A percentile compares a stretch with the other conserved stretches of the same genome.
Conservation (phyloP, 2,329 filamentous ascomycete species). For the Alternaria gansuensis region DNA sequence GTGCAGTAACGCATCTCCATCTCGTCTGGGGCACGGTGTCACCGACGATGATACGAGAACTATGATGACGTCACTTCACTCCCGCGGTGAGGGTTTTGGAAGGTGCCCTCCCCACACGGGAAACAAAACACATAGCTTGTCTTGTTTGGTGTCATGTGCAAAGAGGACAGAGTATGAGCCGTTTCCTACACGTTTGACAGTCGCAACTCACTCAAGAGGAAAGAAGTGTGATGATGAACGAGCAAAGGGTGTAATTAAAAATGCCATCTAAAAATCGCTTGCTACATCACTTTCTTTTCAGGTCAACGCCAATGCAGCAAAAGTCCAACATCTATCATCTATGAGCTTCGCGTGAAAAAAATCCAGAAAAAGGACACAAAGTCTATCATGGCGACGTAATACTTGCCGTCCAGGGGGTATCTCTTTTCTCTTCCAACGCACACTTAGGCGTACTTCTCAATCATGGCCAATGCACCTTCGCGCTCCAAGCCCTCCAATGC, state of each 20-base stretch:
- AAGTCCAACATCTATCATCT: constrained; percentile 5
- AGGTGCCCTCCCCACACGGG: background rate
- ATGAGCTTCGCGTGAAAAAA: background rate
- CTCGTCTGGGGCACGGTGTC: constrained; percentile 2
- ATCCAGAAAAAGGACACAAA: constrained; percentile 3
- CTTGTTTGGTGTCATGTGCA: background rate
- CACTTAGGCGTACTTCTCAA: constrained; percentile 32
- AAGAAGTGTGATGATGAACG: background rate
- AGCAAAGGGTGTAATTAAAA: constrained; percentile 5
- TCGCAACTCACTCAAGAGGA: background rate
- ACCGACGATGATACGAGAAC: background rate
- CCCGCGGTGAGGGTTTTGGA: background rate
- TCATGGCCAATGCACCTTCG: constrained; percentile 34
- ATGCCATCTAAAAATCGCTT: constrained; percentile 3
- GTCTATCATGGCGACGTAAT: constrained; percentile 1
- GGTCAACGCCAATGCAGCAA: constrained; percentile 3
- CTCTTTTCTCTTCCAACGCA: background rate
- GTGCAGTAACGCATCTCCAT: background rate
- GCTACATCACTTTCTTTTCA: constrained; percentile 7
- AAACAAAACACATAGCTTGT: background rate
- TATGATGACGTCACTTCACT: constrained; percentile 1
- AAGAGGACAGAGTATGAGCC: background rate
- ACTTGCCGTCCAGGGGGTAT: constrained; percentile 3
- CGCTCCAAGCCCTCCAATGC: constrained; percentile 34
- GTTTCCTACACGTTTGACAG: background rate